These are phyloP conservation scores for Verticillium isaacii DNA, from an alignment of 2,329 filamentous ascomycete species.

Conservation along the genomic window DNA sequence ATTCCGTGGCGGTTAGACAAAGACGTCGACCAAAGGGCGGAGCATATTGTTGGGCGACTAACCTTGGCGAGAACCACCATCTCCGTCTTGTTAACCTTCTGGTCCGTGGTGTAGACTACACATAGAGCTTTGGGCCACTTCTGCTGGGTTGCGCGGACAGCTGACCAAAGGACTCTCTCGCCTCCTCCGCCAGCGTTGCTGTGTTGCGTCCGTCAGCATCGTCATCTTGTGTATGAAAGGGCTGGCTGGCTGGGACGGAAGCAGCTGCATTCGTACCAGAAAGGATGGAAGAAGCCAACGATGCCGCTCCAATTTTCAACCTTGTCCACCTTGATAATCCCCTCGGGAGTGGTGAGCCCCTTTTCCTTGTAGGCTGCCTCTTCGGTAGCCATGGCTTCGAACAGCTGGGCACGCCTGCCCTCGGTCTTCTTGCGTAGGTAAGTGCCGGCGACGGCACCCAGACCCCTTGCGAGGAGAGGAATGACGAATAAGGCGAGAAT, in stretches of 20 bases:
- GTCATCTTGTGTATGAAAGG: not conserved
- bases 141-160: conserved; percentile 83
- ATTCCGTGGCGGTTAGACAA: not conserved
- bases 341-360: conserved; percentile 21
- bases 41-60: conserved; percentile 13
- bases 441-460: conserved; percentile 50
- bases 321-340: conserved; percentile 49
- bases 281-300: conserved; percentile 95
- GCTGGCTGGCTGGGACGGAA: not conserved
- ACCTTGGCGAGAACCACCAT: conserved; percentile 77
- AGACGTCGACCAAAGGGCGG: conserved; percentile 12
- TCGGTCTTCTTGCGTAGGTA: conserved; percentile 59
- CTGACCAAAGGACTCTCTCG: conserved; percentile 94
- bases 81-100: conserved; percentile 74
- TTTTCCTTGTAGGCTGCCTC: conserved; percentile 27
- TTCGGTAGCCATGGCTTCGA: conserved; percentile 45
- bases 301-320: conserved; percentile 72
- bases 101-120: conserved; percentile 92
- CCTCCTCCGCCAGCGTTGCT: conserved; percentile 95
- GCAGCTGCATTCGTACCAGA: conserved; percentile 59
- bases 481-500: conserved; percentile 25
- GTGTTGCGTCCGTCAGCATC: conserved; percentile 11
- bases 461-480: conserved; percentile 28
- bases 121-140: conserved; percentile 86
- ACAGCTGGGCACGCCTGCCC: conserved; percentile 53